Conservation (phyloP, 1,284 basidiomycete genomes). For the Irpex sp. region DNA sequence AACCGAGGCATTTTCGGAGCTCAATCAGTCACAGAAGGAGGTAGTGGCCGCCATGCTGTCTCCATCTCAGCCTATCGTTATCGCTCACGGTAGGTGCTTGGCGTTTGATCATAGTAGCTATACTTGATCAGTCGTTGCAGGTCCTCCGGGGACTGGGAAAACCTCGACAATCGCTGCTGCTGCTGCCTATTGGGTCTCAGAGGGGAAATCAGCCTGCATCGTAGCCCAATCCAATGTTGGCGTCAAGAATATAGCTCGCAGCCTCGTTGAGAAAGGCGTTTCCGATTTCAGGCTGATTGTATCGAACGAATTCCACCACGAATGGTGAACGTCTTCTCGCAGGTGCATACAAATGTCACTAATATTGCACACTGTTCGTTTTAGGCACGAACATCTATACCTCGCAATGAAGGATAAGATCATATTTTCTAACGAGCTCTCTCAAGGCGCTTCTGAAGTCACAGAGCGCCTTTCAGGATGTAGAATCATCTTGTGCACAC, state of each 20-base stretch:
- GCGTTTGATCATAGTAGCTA: background rate
- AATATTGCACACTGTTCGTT: background rate
- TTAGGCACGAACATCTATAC: constrained; percentile 48
- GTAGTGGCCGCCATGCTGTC: constrained; percentile 11
- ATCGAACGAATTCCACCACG: constrained; percentile 44
- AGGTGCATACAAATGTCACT: too few species aligned
- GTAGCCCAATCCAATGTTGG: constrained; percentile 38
- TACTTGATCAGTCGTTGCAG: constrained; percentile 9
- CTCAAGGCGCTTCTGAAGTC: constrained; percentile 9
- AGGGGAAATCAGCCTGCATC: constrained; percentile 22
- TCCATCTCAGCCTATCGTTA: constrained; percentile 8
- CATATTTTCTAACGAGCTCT: constrained; percentile 35
- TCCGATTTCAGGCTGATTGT: constrained; percentile 41
- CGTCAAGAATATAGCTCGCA: constrained; percentile 44
- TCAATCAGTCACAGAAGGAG: constrained; percentile 9
- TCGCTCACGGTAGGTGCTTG: constrained; percentile 7
- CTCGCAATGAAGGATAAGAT: constrained; percentile 27
- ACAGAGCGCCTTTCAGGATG: constrained; percentile 25
- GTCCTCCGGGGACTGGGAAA: constrained; percentile 32
- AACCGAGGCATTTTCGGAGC: background rate
- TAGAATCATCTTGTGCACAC: constrained; percentile 37
- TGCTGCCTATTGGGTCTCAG: constrained; percentile 14
- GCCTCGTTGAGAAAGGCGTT: constrained; percentile 31
- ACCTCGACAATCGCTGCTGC: constrained; percentile 29
- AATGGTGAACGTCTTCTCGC: constrained; percentile 31